These are phyloP conservation scores for Fusarium sp. DNA, from an alignment of 2,329 filamentous ascomycete species.

Conservation along the genomic window DNA sequence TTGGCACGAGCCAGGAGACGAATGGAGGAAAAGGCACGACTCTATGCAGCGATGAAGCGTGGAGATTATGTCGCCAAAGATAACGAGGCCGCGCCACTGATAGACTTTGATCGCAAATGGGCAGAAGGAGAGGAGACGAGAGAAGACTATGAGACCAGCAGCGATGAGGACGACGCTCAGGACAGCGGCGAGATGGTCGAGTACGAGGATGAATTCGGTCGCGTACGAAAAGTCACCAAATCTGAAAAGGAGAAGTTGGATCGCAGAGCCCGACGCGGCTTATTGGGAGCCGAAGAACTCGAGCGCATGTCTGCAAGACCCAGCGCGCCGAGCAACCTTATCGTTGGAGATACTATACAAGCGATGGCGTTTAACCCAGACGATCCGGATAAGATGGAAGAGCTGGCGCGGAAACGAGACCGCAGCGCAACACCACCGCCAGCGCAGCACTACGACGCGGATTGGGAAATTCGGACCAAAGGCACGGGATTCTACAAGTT, in stretches of 20 bases:
- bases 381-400: constrained; percentile 78
- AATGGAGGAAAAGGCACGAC: constrained; percentile 89
- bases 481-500: constrained; percentile 95
- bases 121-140: constrained; percentile 71
- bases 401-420: constrained; percentile 82
- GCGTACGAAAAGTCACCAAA: constrained; percentile 78
- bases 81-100: constrained; percentile 73
- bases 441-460: constrained; percentile 86
- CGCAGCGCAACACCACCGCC: constrained; percentile 82
- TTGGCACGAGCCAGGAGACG: constrained; percentile 78
- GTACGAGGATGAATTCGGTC: constrained; percentile 91
- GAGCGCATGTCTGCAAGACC: constrained; percentile 77
- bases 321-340: constrained; percentile 74
- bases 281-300: constrained; percentile 69
- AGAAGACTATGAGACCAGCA: constrained; percentile 69
- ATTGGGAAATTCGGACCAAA: constrained; percentile 84
- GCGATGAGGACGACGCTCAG: constrained; percentile 56
- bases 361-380: constrained; percentile 84
- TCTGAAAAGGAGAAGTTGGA: constrained; percentile 74
- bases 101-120: constrained; percentile 98
- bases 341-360: constrained; percentile 89
- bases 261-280: constrained; percentile 62
- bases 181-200: constrained; percentile 76
- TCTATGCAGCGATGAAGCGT: constrained; percentile 90
- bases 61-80: constrained; percentile 82